Percentiles rank a stretch among this genome's conserved stretches.
Conservation (phyloP, 2,329 filamentous ascomycete species). For the Scedosporium dehoogii region DNA sequence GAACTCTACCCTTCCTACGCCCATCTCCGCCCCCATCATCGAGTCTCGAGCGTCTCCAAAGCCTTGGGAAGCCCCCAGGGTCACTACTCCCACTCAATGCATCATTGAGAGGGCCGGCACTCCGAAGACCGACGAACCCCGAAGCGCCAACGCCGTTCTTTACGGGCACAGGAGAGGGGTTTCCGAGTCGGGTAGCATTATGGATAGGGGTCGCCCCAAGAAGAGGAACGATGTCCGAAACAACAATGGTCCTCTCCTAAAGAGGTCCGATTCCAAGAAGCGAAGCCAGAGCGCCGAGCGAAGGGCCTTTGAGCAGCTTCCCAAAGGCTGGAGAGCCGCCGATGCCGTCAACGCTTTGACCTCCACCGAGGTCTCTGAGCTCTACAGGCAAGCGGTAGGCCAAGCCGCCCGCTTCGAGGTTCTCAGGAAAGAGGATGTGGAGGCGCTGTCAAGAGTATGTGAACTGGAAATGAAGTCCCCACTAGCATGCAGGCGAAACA, state of each 20-base stretch:
- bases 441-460: slow-evolving; percentile 52
- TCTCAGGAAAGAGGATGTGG: slow-evolving; percentile 51
- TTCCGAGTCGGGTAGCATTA: slow-evolving; percentile 49
- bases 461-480: no score
- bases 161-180: slow-evolving; percentile 39
- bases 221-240: slow-evolving; percentile 37
- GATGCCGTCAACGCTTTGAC: slow-evolving; percentile 41
- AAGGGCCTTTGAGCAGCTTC: slow-evolving; percentile 50
- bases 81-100: slow-evolving; percentile 19
- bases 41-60: slow-evolving; percentile 33
- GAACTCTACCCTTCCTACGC: slow-evolving; percentile 33
- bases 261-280: slow-evolving; percentile 29
- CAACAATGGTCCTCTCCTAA: slow-evolving; percentile 25
- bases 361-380: slow-evolving; percentile 34
- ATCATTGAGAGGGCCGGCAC: slow-evolving; percentile 12
- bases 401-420: slow-evolving; percentile 57
- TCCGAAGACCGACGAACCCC: slow-evolving; percentile 22
- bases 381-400: slow-evolving; percentile 51
- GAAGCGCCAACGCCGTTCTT: slow-evolving; percentile 13
- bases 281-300: slow-evolving; percentile 41
- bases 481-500: background rate
- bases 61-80: slow-evolving; percentile 29
- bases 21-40: slow-evolving; percentile 35
- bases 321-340: slow-evolving; percentile 43
- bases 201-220: slow-evolving; percentile 51